These are phyloP conservation scores for Castanea mollissima DNA, from an alignment of 306 rosid genomes.

Conservation along the genomic window DNA sequence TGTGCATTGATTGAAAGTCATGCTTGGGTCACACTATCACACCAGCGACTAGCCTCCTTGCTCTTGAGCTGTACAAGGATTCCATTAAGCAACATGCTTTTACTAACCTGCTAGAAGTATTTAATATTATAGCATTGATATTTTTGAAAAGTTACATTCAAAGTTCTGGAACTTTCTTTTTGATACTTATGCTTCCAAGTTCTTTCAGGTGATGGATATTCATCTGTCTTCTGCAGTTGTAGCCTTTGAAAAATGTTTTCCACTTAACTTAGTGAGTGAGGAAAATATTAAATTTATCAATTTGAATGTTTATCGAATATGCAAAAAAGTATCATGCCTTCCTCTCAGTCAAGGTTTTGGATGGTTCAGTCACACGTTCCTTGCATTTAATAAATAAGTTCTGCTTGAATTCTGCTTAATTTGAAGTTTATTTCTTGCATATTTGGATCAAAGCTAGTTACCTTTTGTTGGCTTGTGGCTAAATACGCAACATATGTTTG, in stretches of 20 bases:
- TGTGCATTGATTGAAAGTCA: constrained; percentile 11
- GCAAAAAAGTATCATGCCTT: background rate
- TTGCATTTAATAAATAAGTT: background rate
- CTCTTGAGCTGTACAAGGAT: background rate
- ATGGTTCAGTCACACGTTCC: background rate
- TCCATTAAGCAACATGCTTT: background rate
- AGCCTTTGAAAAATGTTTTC: background rate
- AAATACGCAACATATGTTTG: background rate
- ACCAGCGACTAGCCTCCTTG: background rate
- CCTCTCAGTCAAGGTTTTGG: background rate
- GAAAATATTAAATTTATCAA: background rate
- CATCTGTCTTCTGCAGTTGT: background rate
- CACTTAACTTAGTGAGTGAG: background rate
- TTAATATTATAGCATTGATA: background rate
- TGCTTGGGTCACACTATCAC: background rate
- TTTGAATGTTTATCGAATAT: no score
- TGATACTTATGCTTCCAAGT: background rate
- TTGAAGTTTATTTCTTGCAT: background rate
- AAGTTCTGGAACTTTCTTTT: no score
- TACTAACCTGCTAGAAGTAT: background rate
- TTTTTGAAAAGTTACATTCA: background rate
- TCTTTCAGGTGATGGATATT: background rate
- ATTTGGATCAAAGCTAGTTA: background rate
- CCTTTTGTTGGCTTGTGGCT: background rate
- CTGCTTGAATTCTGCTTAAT: background rate